Base-by-base conservation (phyloP, 2,329 filamentous ascomycete genomes). In the Cytospora chrysosperma region DNA sequence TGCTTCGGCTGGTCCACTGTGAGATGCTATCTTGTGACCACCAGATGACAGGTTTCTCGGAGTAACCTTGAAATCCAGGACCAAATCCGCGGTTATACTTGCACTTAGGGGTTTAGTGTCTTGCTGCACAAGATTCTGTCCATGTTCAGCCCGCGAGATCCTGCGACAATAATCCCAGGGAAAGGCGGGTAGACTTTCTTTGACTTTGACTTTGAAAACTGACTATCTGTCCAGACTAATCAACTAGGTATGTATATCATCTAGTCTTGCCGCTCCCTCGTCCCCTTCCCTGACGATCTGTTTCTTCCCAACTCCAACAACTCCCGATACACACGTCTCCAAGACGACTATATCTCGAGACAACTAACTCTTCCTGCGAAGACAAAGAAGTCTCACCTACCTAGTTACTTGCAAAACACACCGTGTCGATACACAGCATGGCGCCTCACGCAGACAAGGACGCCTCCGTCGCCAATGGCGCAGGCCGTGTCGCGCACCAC, bases 81-180 rank as follows among this genome's bases (percentile, higher is more conserved):
- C 47, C 58, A 43, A 43, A 50, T 12, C 61, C 57, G 43, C 78
- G 78, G 75, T 74, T 78, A 74, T 73, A 83, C 80, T 80, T 84
- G 81, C 81, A 81, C 81, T 83, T 84, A 83, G 79, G 79, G 81
- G 82, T 79, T 79, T 83, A 83, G 81, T 68, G 59, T 68, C 37
- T 53, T 51, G 34, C 59, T 61, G 50, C 34, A 49, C 59, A 32
- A 50, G 37, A 27, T 40, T 61, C 37, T 49, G 32, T 43, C 54
- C 59, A 55, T 43, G 30, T 49, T 51, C 47, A 51, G 34, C 40
- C 40, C 19, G 40, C 37, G 43, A 47, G 43, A 47, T 21, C n/a
- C 9, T 47, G n/a, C 43, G 43, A 47, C n/a, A 21, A 24, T 47
- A 21, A 13, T 12, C 43, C n/a, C 6, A 34, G n/a, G n/a, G 43